phyloP scores from a whole-genome alignment of 352 stramenopile species.

The Phytophthora sp. region DNA sequence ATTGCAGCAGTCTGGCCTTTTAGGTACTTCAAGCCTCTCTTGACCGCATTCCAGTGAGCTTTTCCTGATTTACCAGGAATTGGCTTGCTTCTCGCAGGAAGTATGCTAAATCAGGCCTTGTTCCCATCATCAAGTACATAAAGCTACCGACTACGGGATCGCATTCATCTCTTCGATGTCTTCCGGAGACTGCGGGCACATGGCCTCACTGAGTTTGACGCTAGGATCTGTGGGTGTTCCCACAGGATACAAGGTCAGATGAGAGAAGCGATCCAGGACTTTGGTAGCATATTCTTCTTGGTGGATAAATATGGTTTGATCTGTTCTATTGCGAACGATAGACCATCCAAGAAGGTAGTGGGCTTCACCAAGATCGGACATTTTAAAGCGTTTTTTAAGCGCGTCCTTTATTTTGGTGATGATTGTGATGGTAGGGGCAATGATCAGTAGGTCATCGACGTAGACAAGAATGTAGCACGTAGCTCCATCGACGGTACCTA shows the following conservation, averaged over 20 bases:
- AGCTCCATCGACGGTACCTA: neutral
- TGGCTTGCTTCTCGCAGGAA: neutral
- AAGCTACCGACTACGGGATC: constrained; percentile 12
- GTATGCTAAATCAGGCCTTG: neutral
- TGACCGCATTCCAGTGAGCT: too few species aligned
- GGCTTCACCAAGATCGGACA: constrained; percentile 15
- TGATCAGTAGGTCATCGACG: constrained; percentile 19
- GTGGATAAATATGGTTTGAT: constrained; percentile 14
- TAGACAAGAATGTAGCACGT: constrained; percentile 25
- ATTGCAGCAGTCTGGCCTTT: too few species aligned
- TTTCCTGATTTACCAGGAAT: too few species aligned
- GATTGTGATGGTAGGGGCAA: constrained; percentile 6
- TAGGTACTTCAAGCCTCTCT: too few species aligned
- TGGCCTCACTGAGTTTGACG: constrained; percentile 5
- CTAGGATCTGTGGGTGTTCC: constrained; percentile 8
- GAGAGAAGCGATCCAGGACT: constrained; percentile 21
- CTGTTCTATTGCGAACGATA: constrained; percentile 13
- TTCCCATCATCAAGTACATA: constrained; percentile 11
- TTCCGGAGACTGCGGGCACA: constrained; percentile 1
- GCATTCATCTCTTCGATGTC: constrained; percentile 4
- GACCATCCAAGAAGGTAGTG: constrained; percentile 16
- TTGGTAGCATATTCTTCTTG: constrained; percentile 23
- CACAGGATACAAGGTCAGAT: constrained; percentile 8
- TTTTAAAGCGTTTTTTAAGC: constrained; percentile 16
- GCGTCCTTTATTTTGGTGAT: constrained; percentile 12